Evolutionary conservation across 1,284 basidiomycete species (phyloP).

Genomic region (Ganoderma lingzhi): DNA sequence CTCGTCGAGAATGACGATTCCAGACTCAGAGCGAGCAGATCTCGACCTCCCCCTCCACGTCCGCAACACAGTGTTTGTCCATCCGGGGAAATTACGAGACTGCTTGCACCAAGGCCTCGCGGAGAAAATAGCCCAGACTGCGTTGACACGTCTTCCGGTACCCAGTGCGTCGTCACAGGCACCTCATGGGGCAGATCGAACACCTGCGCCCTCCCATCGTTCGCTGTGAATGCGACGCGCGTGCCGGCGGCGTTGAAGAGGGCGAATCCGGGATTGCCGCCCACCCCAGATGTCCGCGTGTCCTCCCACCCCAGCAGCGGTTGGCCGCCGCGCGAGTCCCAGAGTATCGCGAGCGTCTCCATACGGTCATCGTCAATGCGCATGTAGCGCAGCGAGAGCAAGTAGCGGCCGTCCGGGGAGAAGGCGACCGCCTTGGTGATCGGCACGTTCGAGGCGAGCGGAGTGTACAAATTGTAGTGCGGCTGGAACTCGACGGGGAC

Average conservation of each 20-base stretch:
- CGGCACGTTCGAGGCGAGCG: neutral
- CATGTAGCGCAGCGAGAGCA: conserved; percentile 1
- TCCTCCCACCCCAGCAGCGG: neutral
- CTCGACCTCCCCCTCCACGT: neutral
- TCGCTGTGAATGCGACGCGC: neutral
- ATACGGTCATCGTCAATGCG: neutral
- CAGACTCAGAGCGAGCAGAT: neutral
- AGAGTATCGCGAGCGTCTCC: neutral
- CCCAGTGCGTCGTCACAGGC: neutral
- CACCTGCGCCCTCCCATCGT: neutral
- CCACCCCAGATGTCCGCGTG: neutral
- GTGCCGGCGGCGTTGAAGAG: neutral
- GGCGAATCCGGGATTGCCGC: neutral
- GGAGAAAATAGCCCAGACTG: neutral
- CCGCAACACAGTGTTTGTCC: neutral
- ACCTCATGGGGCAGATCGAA: neutral
- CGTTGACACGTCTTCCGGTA: neutral
- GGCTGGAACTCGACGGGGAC: neutral
- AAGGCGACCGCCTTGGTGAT: neutral
- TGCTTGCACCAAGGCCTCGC: too few relatives aligned
- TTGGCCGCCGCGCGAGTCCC: neutral
- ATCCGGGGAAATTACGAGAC: neutral
- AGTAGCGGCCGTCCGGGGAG: neutral
- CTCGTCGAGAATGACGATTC: neutral
- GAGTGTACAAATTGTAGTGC: neutral